phyloP scores from a whole-genome alignment of 176 grass and related monocot species.

The Cocos nucifera region DNA sequence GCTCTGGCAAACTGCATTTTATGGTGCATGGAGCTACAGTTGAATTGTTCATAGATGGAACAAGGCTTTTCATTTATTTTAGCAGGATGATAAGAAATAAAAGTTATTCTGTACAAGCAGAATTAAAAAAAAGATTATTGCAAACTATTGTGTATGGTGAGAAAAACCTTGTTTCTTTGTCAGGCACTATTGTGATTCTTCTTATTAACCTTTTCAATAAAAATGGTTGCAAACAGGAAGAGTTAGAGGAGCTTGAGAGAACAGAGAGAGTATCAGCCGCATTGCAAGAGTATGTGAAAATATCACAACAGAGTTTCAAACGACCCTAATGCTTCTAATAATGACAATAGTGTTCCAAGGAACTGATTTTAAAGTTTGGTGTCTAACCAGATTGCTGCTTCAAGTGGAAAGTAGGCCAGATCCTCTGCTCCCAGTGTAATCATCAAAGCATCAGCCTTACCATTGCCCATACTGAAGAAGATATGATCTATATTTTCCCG shows the following conservation, averaged over 20 bases:
- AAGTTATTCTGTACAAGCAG: no score
- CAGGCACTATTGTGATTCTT: no score
- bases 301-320: constrained; percentile 1
- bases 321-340: not conserved
- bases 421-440: constrained; percentile 82
- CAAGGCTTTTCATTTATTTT: no score
- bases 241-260: constrained; percentile 60
- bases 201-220: no score
- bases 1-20: no score
- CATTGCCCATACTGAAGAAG: not conserved
- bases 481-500: no score
- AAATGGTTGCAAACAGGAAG: constrained; percentile 33
- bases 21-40: no score
- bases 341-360: not conserved
- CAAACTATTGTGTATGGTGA: no score
- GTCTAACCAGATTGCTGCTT: constrained; percentile 35
- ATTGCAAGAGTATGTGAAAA: constrained; percentile 52
- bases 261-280: constrained; percentile 51
- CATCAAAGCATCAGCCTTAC: not conserved
- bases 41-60: no score
- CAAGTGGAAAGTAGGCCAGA: constrained; percentile 53
- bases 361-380: not conserved
- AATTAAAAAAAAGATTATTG: no score
- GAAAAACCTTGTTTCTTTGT: no score
- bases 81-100: no score